Percentiles rank a stretch among this genome's conserved stretches.
phyloP scores from a whole-genome alignment of 1,284 basidiomycete genomes.

The Schizophyllum commune region DNA sequence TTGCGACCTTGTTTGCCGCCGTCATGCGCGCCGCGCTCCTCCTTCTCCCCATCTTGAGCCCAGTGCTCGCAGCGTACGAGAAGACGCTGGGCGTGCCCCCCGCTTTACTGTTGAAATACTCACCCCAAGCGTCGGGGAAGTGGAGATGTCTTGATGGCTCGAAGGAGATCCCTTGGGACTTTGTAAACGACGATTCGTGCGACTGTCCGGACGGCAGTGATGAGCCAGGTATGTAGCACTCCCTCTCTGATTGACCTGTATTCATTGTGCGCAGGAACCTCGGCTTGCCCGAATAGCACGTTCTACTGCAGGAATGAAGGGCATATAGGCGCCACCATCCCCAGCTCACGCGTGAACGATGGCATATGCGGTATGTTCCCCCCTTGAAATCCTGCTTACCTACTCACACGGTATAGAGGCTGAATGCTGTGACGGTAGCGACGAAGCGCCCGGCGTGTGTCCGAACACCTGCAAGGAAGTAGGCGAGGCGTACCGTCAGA shows the following conservation, averaged over 20 bases:
- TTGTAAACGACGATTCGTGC: slow-evolving; percentile 93
- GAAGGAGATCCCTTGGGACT: slow-evolving; percentile 63
- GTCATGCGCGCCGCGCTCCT: not conserved
- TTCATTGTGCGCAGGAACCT: slow-evolving; percentile 53
- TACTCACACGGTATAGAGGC: slow-evolving; percentile 46
- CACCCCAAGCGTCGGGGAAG: slow-evolving; percentile 34
- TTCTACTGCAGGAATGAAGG: slow-evolving; percentile 92
- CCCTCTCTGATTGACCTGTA: slow-evolving; percentile 1
- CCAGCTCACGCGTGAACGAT: slow-evolving; percentile 85
- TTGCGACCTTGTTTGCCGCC: not conserved
- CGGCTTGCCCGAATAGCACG: slow-evolving; percentile 69
- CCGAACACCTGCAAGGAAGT: slow-evolving; percentile 73
- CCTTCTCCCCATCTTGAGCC: slow-evolving; percentile 2
- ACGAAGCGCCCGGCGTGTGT: slow-evolving; percentile 80
- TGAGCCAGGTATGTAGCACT: slow-evolving; percentile 63
- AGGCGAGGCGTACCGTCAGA: slow-evolving; percentile 63
- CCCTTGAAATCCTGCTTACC: not conserved
- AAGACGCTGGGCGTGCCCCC: slow-evolving; percentile 40
- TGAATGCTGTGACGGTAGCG: slow-evolving; percentile 97
- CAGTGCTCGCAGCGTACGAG: slow-evolving; percentile 29
- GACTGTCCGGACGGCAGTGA: slow-evolving; percentile 92
- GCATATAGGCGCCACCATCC: slow-evolving; percentile 76
- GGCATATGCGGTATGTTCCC: slow-evolving; percentile 79
- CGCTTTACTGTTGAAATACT: slow-evolving; percentile 32
- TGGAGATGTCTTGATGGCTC: slow-evolving; percentile 74